Base-by-base conservation (phyloP, 345 rosid species). In the Diplotaxis tenuifolia region DNA sequence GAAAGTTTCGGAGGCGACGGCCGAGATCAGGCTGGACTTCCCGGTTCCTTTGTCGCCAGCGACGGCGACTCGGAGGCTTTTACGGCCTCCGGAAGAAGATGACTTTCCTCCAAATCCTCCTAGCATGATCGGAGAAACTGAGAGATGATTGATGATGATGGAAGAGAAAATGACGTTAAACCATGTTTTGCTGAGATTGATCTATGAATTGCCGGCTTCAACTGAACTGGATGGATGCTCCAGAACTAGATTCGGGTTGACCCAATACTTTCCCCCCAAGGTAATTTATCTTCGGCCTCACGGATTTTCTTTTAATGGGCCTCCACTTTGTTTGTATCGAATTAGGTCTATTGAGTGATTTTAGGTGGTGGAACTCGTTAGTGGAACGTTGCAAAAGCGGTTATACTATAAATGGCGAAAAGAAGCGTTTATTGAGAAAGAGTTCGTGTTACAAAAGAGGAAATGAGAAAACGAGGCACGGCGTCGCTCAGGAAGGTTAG, bases 31-130 rank as follows among this genome's bases (percentile, higher is more conserved):
- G n/a, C n/a, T n/a, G n/a, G n/a, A n/a, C 83, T 91, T 91, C 0
- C 93, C 97, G 14, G 97, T 85, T 56, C 82, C 84, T 21, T 85
- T 85, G 76, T 91, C 97, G 14, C 97, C 97, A 58, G 84, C 82
- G 66, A 89, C 93, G 22, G 87, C 86, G 52, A 89, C 86, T 78
- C 93, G 72, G 18, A 91, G 85, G 75, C 82, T 78, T 58, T 76
- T 81, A 63, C 88, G 85, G 63, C 70, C 78, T 70, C 84, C 84
- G 71, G 83, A 6, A 52, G 81, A 70, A 52, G 81, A 70, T 8
- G 87, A 79, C 60, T 54, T 72, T 1, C 70, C 71, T 18, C 42
- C 72, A 42, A 47, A 74, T 32, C 81, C 84, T 71, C 86, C 85
- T 16, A 81, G 68, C 93, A 88, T 42, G 50, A 42, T 73, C 78